Evolutionary conservation across 345 rosid species (phyloP), one percentile per base, ranked within the genome.

Genomic region (Corchorus capsularis): DNA sequence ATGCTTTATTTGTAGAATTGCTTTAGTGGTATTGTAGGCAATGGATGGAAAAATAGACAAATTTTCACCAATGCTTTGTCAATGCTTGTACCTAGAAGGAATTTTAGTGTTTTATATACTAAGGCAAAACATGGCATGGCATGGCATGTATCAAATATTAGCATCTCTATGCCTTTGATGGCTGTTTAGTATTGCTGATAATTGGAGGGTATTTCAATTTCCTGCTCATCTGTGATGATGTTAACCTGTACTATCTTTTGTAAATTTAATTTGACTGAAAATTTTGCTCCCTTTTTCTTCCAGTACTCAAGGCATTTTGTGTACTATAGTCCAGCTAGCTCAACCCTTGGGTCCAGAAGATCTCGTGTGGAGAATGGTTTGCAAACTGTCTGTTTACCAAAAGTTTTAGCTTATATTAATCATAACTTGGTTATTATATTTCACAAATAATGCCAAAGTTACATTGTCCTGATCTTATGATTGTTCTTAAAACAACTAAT

Each of bases 311-410:
- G 83, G 81, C 95, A 96, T 87, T 93, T 93, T 78, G 17, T 96
- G 37, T 93, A 91, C 84, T 92, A 98, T 69, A 89, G 80, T 83
- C 99, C 98, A n/a, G n/a, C n/a, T n/a, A 77, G 98, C 98, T 74
- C 96, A 84, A 77, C 95, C 91, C 15, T 79, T 91, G 86, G 99
- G 99, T 78, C 97, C 98, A 3, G 99, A 96, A 85, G 99, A 96
- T 84, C 83, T 96, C 79, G 86, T 85, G 62, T 96, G 99, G 99
- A 87, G 95, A 88, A 91, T 96, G 99, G 97, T 96, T 73, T 13
- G 93, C 84, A n/a, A 1, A 41, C 53, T 35, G 55, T 15, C 17
- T 63, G 4, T 43, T 65, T 45, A 17, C 69, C 49, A 11, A 22
- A 56, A 56, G 13, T 4, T 69, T 17, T 34, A 69, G 16, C 32